Evolutionary conservation across 73 alveolate genomes (phyloP), one percentile per base, ranked within the genome.

Genomic region (Breviolum minutum): DNA sequence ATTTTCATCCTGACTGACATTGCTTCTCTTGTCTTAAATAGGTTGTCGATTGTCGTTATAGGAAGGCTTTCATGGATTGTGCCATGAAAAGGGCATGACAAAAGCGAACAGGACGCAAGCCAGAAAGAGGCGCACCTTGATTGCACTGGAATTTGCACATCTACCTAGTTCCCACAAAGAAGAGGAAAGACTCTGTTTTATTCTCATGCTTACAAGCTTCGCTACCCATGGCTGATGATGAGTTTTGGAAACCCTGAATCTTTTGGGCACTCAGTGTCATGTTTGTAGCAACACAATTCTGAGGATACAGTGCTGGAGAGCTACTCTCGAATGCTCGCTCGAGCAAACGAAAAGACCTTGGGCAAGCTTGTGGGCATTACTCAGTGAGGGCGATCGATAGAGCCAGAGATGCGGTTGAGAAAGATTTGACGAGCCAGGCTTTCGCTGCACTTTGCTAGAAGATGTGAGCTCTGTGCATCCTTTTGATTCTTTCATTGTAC

Each of bases 301-400:
- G 17, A 92, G 98, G 98, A 92, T 54, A 29, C 90, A 0, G 62
- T 92, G 81, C 90, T 92, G 64, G 98, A 92, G 77, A 92, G 87
- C 60, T 92, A 92, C 68, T 92, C 98, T n/a, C 98, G 98, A 66
- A 92, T 92, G 98, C 48, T 91, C 61, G 54, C 98, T 9, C 89
- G 98, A 26, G 98, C 81, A 64, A 91, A 91, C 30, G 98, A 92
- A 7, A 92, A 61, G 98, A 92, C 80, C 68, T 30, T 92, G 80
- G 98, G 98, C 29, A 92, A 61, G 81, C 91, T 92, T 60, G 89
- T 92, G 7, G 90, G 98, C 19, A 60, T 76, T 26, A 29, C 74
- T 8, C 60, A 92, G n/a, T 74, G 90, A 73, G 90, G n/a, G 17
- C 13, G 81, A 8, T 63, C 27, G 83, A 60, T 11, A 77, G 32